These are phyloP conservation scores for Penicillium verrucosum DNA, from an alignment of 2,329 filamentous ascomycete genomes.

Conservation along the genomic window DNA sequence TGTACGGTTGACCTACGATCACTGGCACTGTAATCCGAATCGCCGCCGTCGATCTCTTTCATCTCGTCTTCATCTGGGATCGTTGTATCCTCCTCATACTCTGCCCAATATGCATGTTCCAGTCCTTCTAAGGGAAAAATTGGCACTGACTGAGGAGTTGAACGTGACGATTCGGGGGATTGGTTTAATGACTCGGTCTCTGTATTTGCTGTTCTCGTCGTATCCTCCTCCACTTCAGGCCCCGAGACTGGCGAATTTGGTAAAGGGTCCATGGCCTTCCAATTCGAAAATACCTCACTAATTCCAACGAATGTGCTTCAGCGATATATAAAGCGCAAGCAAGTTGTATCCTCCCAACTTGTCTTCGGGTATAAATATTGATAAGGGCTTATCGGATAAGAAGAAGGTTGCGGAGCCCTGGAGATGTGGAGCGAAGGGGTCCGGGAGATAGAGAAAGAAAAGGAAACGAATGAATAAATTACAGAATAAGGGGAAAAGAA, in stretches of 20 bases:
- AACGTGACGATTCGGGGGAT: constrained; percentile 9
- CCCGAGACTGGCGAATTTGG: constrained; percentile 1
- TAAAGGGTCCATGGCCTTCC: constrained; percentile 11
- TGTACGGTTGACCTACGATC: constrained; percentile 42
- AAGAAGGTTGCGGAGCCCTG: not conserved
- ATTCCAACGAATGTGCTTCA: not conserved
- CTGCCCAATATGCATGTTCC: constrained; percentile 50
- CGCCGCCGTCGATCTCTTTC: constrained; percentile 53
- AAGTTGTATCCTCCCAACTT: not conserved
- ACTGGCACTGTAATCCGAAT: constrained; percentile 52
- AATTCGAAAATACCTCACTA: not conserved
- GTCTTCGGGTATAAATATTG: not conserved
- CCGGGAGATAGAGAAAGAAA: constrained; percentile 8
- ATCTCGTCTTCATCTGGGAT: constrained; percentile 57
- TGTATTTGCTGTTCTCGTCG: not conserved
- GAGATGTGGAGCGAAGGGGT: constrained; percentile 2
- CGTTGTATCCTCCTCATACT: constrained; percentile 56
- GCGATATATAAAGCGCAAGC: not conserved
- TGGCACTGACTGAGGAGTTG: constrained; percentile 20
- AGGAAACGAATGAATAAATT: not conserved
- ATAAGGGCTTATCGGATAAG: constrained; percentile 15
- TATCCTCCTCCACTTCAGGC: not conserved
- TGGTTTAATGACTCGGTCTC: constrained; percentile 1
- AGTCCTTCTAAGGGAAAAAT: constrained; percentile 14
- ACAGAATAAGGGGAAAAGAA: constrained; percentile 1